A percentile compares a stretch with the other conserved stretches of the same genome.
These are phyloP conservation scores for Domatiomyces catenatus DNA, from an alignment of 2,329 filamentous ascomycete species.

Conservation along the genomic window DNA sequence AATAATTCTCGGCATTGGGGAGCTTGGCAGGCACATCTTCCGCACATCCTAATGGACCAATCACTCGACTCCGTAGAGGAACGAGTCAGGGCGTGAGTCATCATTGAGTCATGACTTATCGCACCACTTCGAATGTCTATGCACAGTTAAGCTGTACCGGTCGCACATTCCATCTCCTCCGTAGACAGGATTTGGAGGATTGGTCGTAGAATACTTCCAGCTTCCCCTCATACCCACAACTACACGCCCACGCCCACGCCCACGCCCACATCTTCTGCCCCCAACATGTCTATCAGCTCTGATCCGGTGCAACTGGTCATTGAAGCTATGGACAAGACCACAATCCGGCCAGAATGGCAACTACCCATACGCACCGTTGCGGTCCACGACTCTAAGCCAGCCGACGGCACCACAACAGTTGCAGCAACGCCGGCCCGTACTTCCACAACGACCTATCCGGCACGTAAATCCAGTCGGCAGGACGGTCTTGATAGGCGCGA, in stretches of 20 bases:
- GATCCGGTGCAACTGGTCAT: neutral
- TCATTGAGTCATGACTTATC: neutral
- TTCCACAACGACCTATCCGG: slow-evolving; percentile 26
- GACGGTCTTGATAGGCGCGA: slow-evolving; percentile 56
- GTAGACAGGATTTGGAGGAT: neutral
- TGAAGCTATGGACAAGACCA: neutral
- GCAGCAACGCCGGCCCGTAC: neutral
- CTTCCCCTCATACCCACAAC: neutral
- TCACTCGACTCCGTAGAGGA: neutral
- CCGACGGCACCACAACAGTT: neutral
- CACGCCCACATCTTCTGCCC: neutral
- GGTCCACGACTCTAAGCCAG: neutral
- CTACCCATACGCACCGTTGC: neutral
- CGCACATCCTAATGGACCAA: neutral
- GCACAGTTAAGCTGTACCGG: neutral
- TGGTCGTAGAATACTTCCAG: neutral
- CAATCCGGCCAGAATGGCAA: neutral
- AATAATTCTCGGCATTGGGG: too few relatives aligned
- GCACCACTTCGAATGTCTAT: neutral
- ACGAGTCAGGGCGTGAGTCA: neutral
- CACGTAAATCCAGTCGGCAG: slow-evolving; percentile 38
- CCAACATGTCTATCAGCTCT: neutral
- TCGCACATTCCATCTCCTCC: neutral
- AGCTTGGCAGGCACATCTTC: too few relatives aligned
- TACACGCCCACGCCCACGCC: neutral